Percentiles rank a stretch among this genome's conserved stretches.
phyloP scores from a whole-genome alignment of 768 basidiomycete species.

The Macrocybe gigantea region DNA sequence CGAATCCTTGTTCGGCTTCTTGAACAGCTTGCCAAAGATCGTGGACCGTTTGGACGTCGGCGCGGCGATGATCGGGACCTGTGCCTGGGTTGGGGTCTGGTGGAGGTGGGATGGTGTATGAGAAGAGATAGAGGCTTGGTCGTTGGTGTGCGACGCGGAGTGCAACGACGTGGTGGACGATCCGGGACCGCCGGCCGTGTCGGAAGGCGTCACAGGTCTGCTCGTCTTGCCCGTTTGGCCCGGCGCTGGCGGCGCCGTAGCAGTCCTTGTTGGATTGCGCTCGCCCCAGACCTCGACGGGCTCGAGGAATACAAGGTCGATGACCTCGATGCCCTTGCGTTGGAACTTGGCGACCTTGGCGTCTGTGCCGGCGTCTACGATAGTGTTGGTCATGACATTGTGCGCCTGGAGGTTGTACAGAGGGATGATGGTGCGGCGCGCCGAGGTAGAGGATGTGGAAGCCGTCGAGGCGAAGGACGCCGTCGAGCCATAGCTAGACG shows the following conservation, averaged over 20 bases:
- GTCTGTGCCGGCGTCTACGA: constrained; percentile 86
- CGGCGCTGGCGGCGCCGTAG: constrained; percentile 9
- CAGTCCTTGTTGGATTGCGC: constrained; percentile 5
- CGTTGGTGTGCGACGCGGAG: background rate
- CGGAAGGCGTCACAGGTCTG: constrained; percentile 16
- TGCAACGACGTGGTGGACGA: constrained; percentile 14
- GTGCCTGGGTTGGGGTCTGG: constrained; percentile 3
- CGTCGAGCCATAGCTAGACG: constrained; percentile 35
- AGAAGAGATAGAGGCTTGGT: constrained; percentile 4
- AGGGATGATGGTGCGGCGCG: constrained; percentile 75
- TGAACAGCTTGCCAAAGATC: constrained; percentile 72
- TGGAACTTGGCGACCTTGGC: constrained; percentile 78
- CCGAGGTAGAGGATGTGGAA: constrained; percentile 31
- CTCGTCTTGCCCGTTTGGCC: constrained; percentile 12
- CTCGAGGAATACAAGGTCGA: constrained; percentile 74
- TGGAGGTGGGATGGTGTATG: constrained; percentile 2
- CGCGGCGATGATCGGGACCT: constrained; percentile 4
- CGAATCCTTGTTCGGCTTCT: constrained; percentile 28
- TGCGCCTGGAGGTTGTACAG: constrained; percentile 86
- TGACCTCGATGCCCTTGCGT: constrained; percentile 68
- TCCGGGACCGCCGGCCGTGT: constrained; percentile 8
- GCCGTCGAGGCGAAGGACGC: constrained; percentile 32
- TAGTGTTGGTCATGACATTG: constrained; percentile 79
- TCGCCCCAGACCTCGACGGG: constrained; percentile 70
- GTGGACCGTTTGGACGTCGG: constrained; percentile 35